Evolutionary conservation across 345 rosid genomes (phyloP), one percentile per base, ranked within the genome.

Genomic region (Euphorbia pulcherrima): DNA sequence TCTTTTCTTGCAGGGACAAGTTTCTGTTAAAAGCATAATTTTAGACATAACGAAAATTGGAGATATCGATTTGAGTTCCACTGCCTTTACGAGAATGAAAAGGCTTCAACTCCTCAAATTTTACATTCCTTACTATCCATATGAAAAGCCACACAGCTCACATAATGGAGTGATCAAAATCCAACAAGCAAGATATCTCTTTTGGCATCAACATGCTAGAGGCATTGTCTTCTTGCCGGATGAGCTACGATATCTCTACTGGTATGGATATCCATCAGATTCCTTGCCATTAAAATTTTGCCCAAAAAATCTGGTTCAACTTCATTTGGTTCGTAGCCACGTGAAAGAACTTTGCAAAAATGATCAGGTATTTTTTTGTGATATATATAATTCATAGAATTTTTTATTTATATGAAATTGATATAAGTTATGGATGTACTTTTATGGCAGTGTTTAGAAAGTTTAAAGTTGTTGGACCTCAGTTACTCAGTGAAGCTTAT

Each of bases 391-490:
- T 44, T 16, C 47, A 8, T 41, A 14, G 47, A 26, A 20, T 5
- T 1, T 20, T 21, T 21, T 27, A 9, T 57, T 27, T 12, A 57
- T 5, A 27, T 28, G 5, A 17, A 39, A 57, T 57, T 16, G 17
- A n/a, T 12, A 26, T 3, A 29, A 30, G 18, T 29, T 21, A n/a
- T n/a, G n/a, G n/a, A n/a, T n/a, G n/a, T 51, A 50, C 9, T 33
- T 30, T 46, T 20, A 20, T 30, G 58, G 48, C 55, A 72, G 71
- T 24, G 23, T 21, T 53, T 72, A 35, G 52, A 4, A 23, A 65
- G 67, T 27, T 66, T 72, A 48, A 72, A 27, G 21, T 1, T 47
- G 9, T 7, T 72, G 23, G 60, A 72, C 24, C 61, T 66, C 41
- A 37, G 33, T 9, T 40, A 66, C 54, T 72, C 53, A 14, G n/a